A percentile compares a stretch with the other conserved stretches of the same genome.
Conservation (phyloP, 805 yeast species). For the Wickerhamiella kurtzmanii region DNA sequence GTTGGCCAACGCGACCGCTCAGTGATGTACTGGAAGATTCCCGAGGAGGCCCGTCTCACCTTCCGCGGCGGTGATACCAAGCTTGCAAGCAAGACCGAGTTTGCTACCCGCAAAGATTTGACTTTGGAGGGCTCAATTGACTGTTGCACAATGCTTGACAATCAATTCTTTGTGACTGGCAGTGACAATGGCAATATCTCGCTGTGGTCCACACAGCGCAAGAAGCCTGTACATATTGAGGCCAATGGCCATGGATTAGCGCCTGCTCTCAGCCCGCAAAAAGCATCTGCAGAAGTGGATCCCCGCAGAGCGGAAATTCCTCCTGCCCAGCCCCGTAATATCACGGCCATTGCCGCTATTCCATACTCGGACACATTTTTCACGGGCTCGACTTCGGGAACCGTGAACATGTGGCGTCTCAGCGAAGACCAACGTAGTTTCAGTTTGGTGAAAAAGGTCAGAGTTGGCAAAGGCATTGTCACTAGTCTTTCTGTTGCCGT, state of each 20-base stretch:
- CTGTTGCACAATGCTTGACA: conserved; percentile 81
- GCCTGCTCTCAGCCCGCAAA: conserved; percentile 35
- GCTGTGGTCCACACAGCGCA: conserved; percentile 84
- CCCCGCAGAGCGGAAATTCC: conserved; percentile 33
- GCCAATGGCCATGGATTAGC: conserved; percentile 68
- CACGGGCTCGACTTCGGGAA: conserved; percentile 82
- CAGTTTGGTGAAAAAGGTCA: conserved; percentile 39
- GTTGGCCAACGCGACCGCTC: conserved; percentile 93
- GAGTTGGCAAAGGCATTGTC: conserved; percentile 49
- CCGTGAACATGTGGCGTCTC: conserved; percentile 64
- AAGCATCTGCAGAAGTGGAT: conserved; percentile 39
- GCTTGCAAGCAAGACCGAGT: conserved; percentile 10
- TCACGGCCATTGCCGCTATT: conserved; percentile 65
- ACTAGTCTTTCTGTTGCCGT: conserved; percentile 25
- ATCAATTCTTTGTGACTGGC: conserved; percentile 85
- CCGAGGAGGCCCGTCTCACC: conserved; percentile 87
- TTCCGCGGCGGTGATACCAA: conserved; percentile 78
- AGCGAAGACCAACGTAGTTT: conserved; percentile 52
- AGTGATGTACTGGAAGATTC: conserved; percentile 91
- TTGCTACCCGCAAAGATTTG: conserved; percentile 3
- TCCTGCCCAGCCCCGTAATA: conserved; percentile 65
- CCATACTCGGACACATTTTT: conserved; percentile 77
- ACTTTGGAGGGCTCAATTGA: conserved; percentile 73
- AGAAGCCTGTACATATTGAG: conserved; percentile 63
- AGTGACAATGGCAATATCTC: conserved; percentile 84